A percentile compares a stretch with the other conserved stretches of the same genome.
Conservation (phyloP, 352 stramenopile species). For the Phytophthora brassicae region DNA sequence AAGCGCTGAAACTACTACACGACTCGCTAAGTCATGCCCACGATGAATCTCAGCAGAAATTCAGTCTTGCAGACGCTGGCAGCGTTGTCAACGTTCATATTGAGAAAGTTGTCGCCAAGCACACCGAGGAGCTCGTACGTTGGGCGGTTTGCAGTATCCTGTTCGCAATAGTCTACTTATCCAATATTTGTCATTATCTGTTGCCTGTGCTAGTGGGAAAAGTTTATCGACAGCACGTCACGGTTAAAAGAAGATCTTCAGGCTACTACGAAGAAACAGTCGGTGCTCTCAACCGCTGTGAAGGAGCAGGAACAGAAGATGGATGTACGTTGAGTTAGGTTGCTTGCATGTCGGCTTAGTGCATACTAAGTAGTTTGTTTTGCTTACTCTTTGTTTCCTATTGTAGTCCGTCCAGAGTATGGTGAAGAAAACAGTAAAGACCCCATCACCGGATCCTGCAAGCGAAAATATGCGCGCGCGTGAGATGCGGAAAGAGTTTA, state of each 20-base stretch:
- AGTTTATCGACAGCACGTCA: conserved; percentile 45
- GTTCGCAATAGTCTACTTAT: too few species aligned
- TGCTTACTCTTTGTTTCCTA: background rate
- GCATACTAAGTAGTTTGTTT: background rate
- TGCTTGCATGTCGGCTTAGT: too few species aligned
- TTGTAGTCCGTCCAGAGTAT: conserved; percentile 28
- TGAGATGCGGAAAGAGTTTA: conserved; percentile 36
- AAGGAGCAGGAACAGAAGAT: conserved; percentile 48
- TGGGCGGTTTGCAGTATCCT: background rate
- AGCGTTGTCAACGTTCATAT: conserved; percentile 69
- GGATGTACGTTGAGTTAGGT: conserved; percentile 28
- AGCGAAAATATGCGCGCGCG: conserved; percentile 7
- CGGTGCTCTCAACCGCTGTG: conserved; percentile 28
- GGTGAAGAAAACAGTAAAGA: conserved; percentile 19
- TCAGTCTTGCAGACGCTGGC: conserved; percentile 56
- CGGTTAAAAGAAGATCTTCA: conserved; percentile 37
- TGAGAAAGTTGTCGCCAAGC: conserved; percentile 62
- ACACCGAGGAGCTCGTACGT: conserved; percentile 66
- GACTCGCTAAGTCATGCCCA: conserved; percentile 56
- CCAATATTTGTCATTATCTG: too few species aligned
- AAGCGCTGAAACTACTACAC: conserved; percentile 57
- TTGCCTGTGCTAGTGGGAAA: conserved; percentile 53
- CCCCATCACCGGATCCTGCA: background rate
- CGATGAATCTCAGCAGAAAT: conserved; percentile 58
- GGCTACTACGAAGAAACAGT: conserved; percentile 31